These are phyloP conservation scores for Trichocomaceae sp. DNA, from an alignment of 2,329 filamentous ascomycete genomes.

Conservation along the genomic window DNA sequence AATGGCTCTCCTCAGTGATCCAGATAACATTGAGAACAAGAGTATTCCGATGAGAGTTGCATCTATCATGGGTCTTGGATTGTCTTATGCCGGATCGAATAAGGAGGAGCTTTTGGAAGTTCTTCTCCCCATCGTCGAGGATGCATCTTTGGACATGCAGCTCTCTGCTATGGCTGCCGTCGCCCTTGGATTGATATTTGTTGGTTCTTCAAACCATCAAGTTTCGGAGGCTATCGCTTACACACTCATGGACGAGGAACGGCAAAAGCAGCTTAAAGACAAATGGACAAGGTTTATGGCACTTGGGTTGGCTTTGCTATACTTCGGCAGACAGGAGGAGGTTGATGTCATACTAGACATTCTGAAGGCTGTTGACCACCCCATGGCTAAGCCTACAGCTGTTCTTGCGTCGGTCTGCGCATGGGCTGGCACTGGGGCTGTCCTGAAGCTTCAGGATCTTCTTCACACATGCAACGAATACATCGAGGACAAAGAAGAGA, in stretches of 20 bases:
- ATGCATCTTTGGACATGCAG: slow-evolving; percentile 84
- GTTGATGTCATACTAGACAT: slow-evolving; percentile 98
- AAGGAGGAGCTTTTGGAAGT: slow-evolving; percentile 81
- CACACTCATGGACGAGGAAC: slow-evolving; percentile 88
- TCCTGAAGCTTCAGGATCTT: slow-evolving; percentile 93
- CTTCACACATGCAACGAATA: slow-evolving; percentile 98
- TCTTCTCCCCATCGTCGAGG: slow-evolving; percentile 78
- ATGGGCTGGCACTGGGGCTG: slow-evolving; percentile 94
- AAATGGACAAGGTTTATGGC: slow-evolving; percentile 98
- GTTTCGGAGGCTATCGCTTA: slow-evolving; percentile 88
- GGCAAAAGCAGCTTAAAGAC: slow-evolving; percentile 83
- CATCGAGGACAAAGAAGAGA: slow-evolving; percentile 87
- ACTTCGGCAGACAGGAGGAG: slow-evolving; percentile 95
- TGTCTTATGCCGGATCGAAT: slow-evolving; percentile 91
- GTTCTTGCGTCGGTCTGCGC: slow-evolving; percentile 94
- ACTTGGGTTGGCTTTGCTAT: slow-evolving; percentile 84
- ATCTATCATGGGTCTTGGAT: slow-evolving; percentile 90
- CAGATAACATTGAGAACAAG: slow-evolving; percentile 71
- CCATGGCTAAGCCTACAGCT: slow-evolving; percentile 92
- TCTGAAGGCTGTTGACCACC: slow-evolving; percentile 92
- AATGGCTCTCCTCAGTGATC: slow-evolving; percentile 74
- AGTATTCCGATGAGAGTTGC: slow-evolving; percentile 71
- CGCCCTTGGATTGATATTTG: slow-evolving; percentile 81
- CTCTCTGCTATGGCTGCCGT: slow-evolving; percentile 93
- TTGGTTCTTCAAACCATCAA: slow-evolving; percentile 85